A percentile compares a stretch with the other conserved stretches of the same genome.
Evolutionary conservation across 345 rosid species (phyloP).

Genomic region (Physaria fendleri): DNA sequence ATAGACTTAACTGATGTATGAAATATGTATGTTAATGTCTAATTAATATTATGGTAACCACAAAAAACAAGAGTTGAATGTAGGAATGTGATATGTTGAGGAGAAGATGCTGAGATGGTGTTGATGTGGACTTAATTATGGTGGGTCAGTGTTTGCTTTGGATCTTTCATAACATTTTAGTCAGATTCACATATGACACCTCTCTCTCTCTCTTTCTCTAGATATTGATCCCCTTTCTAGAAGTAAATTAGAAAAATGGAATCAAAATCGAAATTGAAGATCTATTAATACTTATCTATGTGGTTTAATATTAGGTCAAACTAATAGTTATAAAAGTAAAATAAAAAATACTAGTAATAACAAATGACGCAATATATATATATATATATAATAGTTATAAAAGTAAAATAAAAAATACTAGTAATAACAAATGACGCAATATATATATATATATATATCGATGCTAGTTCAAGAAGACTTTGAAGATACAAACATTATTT

Average conservation of each 20-base stretch:
- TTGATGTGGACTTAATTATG: too few relatives aligned
- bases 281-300: slow-evolving; percentile 1
- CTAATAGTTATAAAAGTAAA: too few relatives aligned
- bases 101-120: slow-evolving; percentile 19
- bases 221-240: slow-evolving; percentile 16
- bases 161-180: slow-evolving; percentile 24
- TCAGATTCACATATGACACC: slow-evolving; percentile 26
- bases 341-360: background rate
- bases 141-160: slow-evolving; percentile 31
- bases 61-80: background rate
- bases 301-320: background rate
- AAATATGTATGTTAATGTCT: background rate
- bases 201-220: slow-evolving; percentile 7
- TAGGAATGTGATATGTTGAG: slow-evolving; percentile 18
- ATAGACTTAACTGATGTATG: background rate
- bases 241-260: slow-evolving; percentile 1
- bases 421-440: background rate
- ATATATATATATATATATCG: background rate
- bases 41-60: background rate
- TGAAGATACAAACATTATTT: background rate
- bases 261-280: slow-evolving; percentile 23
- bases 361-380: background rate
- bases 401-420: background rate
- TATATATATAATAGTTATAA: too few relatives aligned
- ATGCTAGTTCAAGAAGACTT: background rate